phyloP scores from a whole-genome alignment of 75 land plant species.

The Larix kaempferi region DNA sequence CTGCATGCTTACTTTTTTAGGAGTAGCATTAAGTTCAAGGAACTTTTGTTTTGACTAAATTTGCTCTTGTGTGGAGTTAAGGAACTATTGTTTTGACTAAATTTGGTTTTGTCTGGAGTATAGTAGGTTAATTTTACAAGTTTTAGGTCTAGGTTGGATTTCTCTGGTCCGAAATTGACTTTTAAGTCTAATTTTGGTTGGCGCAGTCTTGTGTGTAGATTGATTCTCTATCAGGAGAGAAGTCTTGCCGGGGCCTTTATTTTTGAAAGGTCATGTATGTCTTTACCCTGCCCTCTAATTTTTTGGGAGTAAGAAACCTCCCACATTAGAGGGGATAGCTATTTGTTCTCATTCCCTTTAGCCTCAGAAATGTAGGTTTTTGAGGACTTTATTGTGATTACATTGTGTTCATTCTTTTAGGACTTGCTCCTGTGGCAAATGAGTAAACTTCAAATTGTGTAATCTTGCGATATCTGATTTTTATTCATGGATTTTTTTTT shows the following conservation, averaged over 20 bases:
- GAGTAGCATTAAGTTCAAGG: too few species aligned
- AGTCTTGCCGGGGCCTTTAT: background rate
- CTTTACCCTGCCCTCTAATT: background rate
- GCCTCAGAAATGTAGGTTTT: constrained; percentile 6
- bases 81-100: background rate
- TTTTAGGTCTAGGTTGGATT: background rate
- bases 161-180: background rate
- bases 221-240: background rate
- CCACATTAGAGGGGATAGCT: background rate
- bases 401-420: background rate
- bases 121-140: background rate
- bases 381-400: background rate
- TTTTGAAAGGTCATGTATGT: background rate
- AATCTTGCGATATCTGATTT: too few species aligned
- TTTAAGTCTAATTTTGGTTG: background rate
- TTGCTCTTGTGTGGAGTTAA: too few species aligned
- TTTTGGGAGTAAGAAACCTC: background rate
- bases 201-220: background rate
- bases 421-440: background rate
- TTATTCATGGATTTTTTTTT: too few species aligned
- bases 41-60: too few species aligned
- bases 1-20: too few species aligned
- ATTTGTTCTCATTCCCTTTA: background rate
- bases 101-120: too few species aligned
- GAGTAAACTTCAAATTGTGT: too few species aligned